Percentiles rank a stretch among this genome's conserved stretches.
These are phyloP conservation scores for Candida parachauliodes DNA, from an alignment of 805 yeast genomes.

Conservation along the genomic window DNA sequence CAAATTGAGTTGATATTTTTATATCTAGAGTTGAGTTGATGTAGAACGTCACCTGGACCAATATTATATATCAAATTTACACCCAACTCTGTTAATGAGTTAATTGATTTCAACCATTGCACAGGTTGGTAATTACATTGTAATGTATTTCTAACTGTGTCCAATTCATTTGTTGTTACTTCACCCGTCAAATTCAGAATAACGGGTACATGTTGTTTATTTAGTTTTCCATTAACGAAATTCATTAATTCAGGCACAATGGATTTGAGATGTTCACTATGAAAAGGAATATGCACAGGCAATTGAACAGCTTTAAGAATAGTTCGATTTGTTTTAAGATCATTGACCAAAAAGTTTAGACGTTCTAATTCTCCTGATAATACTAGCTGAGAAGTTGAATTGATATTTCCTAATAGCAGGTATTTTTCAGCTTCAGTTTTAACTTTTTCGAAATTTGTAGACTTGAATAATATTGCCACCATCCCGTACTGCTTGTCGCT, in stretches of 20 bases:
- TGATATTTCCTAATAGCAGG: conserved; percentile 44
- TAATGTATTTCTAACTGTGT: conserved; percentile 30
- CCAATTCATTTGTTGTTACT: conserved; percentile 17
- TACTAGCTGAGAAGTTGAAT: conserved; percentile 40
- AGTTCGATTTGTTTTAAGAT: conserved; percentile 16
- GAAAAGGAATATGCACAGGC: conserved; percentile 52
- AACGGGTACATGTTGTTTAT: conserved; percentile 26
- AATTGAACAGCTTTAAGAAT: conserved; percentile 19
- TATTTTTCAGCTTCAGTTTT: conserved; percentile 15
- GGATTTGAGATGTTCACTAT: conserved; percentile 34
- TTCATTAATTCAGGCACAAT: conserved; percentile 32
- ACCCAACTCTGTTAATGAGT: conserved; percentile 14
- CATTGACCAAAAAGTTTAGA: conserved; percentile 21
- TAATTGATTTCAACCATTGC: conserved; percentile 36
- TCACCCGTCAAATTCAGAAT: conserved; percentile 35
- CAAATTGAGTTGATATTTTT: conserved; percentile 1
- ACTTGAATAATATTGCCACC: conserved; percentile 31
- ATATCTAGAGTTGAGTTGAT: conserved; percentile 18
- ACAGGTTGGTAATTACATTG: conserved; percentile 43
- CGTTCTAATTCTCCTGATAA: conserved; percentile 37
- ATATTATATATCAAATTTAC: conserved; percentile 24
- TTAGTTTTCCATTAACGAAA: conserved; percentile 12
- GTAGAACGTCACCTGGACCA: conserved; percentile 40
- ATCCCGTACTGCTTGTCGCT: conserved; percentile 20
- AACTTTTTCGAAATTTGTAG: conserved; percentile 19